Evolutionary conservation across 2,329 filamentous ascomycete genomes (phyloP).

Genomic region (Macrophomina phaseolina): DNA sequence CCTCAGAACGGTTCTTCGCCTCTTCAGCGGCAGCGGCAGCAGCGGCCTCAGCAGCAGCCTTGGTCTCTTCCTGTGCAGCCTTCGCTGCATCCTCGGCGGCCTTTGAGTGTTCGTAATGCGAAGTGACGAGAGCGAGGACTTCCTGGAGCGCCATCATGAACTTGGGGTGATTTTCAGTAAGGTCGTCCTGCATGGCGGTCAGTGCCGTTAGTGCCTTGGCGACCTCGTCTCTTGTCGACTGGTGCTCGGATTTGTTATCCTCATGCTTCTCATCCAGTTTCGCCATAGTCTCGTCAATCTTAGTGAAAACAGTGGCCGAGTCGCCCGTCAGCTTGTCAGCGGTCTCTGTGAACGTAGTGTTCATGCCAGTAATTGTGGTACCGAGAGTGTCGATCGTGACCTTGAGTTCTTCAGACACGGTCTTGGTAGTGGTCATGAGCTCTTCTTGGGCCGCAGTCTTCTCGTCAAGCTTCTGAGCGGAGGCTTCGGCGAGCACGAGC

Average conservation of each 20-base stretch:
- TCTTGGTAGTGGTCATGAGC: constrained; percentile 75
- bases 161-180: constrained; percentile 85
- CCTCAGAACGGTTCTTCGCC: constrained; percentile 49
- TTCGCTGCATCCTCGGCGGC: constrained; percentile 48
- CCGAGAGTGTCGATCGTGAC: constrained; percentile 85
- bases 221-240: constrained; percentile 81
- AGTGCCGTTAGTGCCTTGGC: constrained; percentile 75
- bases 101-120: constrained; percentile 90
- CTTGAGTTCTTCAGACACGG: constrained; percentile 85
- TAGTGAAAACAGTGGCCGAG: constrained; percentile 82
- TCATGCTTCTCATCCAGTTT: constrained; percentile 78
- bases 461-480: constrained; percentile 74
- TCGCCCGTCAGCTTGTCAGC: constrained; percentile 87
- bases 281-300: constrained; percentile 77
- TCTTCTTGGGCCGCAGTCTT: constrained; percentile 75
- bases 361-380: constrained; percentile 58
- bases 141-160: constrained; percentile 86
- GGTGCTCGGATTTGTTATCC: constrained; percentile 78
- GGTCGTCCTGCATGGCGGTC: constrained; percentile 76
- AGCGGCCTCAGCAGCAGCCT: constrained; percentile 45
- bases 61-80: constrained; percentile 45
- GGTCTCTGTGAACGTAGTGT: constrained; percentile 73
- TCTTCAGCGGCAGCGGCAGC: constrained; percentile 51
- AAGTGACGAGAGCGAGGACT: constrained; percentile 78
- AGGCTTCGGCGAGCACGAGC: constrained; percentile 74